Evolutionary conservation across 768 basidiomycete species (phyloP).

Genomic region (Roridomyces roridus): DNA sequence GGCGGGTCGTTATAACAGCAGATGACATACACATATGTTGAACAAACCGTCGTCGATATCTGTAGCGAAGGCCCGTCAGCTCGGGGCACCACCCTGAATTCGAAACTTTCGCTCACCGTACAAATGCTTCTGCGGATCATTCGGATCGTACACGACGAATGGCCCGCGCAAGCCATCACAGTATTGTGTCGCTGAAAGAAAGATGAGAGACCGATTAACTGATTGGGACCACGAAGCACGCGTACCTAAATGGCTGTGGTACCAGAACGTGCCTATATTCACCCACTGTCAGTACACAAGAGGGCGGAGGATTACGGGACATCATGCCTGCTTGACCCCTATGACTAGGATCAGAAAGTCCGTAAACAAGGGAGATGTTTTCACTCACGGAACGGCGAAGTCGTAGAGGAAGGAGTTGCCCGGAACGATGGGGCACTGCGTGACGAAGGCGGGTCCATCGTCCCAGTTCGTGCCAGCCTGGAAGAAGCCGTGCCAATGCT

Average conservation of each 20-base stretch:
- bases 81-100: no score
- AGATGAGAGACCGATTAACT: neutral
- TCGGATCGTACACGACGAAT: slow-evolving; percentile 10
- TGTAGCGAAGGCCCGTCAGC: no score
- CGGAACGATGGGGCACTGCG: slow-evolving; percentile 3
- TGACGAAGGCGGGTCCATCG: neutral
- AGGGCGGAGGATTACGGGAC: no score
- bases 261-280: no score
- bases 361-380: no score
- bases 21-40: no score
- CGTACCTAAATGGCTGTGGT: no score
- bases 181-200: neutral
- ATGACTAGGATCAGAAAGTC: neutral
- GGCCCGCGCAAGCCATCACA: neutral
- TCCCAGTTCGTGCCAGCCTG: neutral
- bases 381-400: neutral
- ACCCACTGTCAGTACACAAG: no score
- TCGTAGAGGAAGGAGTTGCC: slow-evolving; percentile 7
- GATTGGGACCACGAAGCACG: no score
- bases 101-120: neutral
- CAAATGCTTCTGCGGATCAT: slow-evolving; percentile 1
- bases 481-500: neutral
- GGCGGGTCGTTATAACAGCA: no score
- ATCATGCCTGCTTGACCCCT: slow-evolving; percentile 4
- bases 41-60: slow-evolving; percentile 9